These are phyloP conservation scores for Puccinia triticina DNA, from an alignment of 1,284 basidiomycete genomes.

Conservation along the genomic window DNA sequence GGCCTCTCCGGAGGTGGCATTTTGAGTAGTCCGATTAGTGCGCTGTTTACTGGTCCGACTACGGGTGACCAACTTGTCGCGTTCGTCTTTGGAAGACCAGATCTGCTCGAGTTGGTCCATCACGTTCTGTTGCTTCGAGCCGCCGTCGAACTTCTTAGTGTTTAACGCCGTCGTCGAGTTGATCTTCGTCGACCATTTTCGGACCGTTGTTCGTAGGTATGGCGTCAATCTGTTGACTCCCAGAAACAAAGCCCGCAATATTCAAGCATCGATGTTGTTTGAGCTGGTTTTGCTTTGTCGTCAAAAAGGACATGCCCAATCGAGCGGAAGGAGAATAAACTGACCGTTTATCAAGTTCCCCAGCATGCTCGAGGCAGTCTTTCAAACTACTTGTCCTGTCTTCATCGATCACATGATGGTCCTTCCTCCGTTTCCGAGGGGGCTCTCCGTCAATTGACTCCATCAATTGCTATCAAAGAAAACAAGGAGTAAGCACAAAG, in stretches of 20 bases:
- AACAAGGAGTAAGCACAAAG: too few species aligned
- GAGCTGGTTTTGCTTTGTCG: not conserved
- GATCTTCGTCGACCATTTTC: constrained; percentile 91
- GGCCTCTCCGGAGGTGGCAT: constrained; percentile 62
- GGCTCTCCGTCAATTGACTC: constrained; percentile 13
- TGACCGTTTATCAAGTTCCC: constrained; percentile 24
- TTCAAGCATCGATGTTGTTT: not conserved
- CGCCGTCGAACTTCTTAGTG: constrained; percentile 64
- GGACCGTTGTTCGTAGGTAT: constrained; percentile 72
- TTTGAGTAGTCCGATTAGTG: constrained; percentile 60
- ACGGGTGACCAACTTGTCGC: constrained; percentile 55
- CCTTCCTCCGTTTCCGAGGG: constrained; percentile 12
- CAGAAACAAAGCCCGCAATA: constrained; percentile 59
- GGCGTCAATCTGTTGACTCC: constrained; percentile 51
- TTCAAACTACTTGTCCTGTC: not conserved
- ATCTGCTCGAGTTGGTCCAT: constrained; percentile 74
- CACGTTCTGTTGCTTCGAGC: constrained; percentile 62
- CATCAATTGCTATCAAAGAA: constrained; percentile 2
- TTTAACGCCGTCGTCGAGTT: constrained; percentile 81
- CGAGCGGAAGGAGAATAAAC: not conserved
- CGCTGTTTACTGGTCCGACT: constrained; percentile 57
- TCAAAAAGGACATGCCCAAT: not conserved
- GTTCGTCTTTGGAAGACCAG: constrained; percentile 63
- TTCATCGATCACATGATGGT: not conserved
- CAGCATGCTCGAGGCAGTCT: constrained; percentile 20